Percentiles rank a stretch among this genome's conserved stretches.
These are phyloP conservation scores for Cadophora sp. DNA, from an alignment of 2,329 filamentous ascomycete genomes.

Conservation along the genomic window DNA sequence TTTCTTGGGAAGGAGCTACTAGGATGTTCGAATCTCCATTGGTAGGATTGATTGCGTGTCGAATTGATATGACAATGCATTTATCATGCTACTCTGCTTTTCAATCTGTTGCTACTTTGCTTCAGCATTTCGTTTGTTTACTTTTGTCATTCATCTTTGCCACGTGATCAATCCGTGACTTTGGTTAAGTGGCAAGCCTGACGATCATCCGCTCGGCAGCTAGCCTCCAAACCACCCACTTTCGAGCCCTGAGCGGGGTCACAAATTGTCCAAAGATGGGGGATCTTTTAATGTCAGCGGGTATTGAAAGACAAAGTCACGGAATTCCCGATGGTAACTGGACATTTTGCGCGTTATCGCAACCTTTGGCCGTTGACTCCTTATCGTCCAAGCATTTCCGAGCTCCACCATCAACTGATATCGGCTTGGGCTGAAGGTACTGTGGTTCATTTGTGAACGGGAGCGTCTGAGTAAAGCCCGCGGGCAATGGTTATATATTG, in stretches of 20 bases:
- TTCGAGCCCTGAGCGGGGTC: constrained; percentile 3
- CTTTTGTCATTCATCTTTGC: neutral
- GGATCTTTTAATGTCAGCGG: neutral
- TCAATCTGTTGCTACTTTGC: too few relatives aligned
- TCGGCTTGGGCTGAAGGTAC: neutral
- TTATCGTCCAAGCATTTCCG: neutral
- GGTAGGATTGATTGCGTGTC: too few relatives aligned
- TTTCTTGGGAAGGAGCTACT: too few relatives aligned
- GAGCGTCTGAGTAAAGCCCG: neutral
- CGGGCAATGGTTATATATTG: neutral
- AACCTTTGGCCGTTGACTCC: constrained; percentile 12
- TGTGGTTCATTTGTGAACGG: neutral
- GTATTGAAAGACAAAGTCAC: neutral
- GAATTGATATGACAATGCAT: too few relatives aligned
- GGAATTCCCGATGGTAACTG: constrained; percentile 3
- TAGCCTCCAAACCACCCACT: neutral
- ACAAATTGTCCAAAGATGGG: neutral
- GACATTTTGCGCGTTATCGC: neutral
- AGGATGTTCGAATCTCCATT: too few relatives aligned
- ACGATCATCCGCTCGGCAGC: constrained; percentile 1
- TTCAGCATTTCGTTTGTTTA: neutral
- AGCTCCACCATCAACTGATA: constrained; percentile 1
- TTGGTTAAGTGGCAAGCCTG: neutral
- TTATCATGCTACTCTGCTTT: too few relatives aligned
- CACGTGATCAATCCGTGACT: neutral